Base-by-base conservation (phyloP, 2,329 filamentous ascomycete species). In the Plenodomus lindquistii region DNA sequence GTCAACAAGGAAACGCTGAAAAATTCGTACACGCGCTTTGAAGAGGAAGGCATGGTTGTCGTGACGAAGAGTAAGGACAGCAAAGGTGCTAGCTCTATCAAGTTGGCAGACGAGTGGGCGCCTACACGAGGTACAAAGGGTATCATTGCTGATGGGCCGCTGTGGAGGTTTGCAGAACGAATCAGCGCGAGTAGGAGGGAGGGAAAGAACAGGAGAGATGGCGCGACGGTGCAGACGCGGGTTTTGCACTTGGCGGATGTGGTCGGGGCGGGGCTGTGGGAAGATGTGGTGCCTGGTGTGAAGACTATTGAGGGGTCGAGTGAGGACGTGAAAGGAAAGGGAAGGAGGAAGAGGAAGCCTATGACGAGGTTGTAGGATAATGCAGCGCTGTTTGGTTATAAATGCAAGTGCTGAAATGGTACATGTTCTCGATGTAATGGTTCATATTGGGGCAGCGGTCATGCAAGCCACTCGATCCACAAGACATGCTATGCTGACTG, bases 1-100 rank as follows among this genome's bases (percentile, higher is more conserved):
- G 93, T 99, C 56, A 99, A 99, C 78, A 97, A 97, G 64, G 93
- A 99, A 72, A 96, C 92, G 0, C 82, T 99, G 47, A 96, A 94
- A 67, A 99, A 99, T 72, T 88, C 92, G 0, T 97, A 93, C 73
- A 81, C 84, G 31, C 85, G 91, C 15, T 96, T 96, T 65, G 86
- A 92, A 60, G 91, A 97, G 65, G 93, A 97, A 63, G 89, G 91
- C 8, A 95, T 97, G 55, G 80, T 97, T 47, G 77, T 89, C 37
- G 81, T 92, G 0, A 57, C 88, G 22, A 89, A 88, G 62, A 75
- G 54, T 1, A 87, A 85, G 60, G 86, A 87, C 52, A 61, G 79
- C 24, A 87, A 87, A 56, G 73, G 80, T 1, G 81, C 81, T 3
- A 76, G 84, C 0, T 80, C 82, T 2, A 80, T 95, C 27, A 83